phyloP scores from a whole-genome alignment of 1,284 basidiomycete species.

The Cryptococcus hybrid region DNA sequence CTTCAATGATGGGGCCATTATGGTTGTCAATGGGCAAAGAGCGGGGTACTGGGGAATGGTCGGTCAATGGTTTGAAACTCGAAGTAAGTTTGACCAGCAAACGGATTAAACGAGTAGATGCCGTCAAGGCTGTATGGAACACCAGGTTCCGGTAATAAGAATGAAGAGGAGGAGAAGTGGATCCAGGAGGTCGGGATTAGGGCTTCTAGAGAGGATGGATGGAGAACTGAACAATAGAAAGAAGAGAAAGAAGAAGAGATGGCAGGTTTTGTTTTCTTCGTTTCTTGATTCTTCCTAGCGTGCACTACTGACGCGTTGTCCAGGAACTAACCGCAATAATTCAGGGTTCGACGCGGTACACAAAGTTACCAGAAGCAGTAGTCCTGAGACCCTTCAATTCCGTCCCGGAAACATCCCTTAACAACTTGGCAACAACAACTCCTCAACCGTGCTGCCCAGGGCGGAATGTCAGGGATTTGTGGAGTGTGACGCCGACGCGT shows the following conservation, averaged over 20 bases:
- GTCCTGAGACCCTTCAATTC: too few relatives aligned
- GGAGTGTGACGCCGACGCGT: too few relatives aligned
- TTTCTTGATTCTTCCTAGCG: too few relatives aligned
- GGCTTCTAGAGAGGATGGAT: not conserved
- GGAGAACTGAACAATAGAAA: not conserved
- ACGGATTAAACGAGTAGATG: conserved; percentile 17
- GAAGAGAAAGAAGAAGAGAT: conserved; percentile 5
- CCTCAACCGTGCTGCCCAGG: too few relatives aligned
- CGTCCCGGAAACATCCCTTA: too few relatives aligned
- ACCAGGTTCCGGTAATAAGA: conserved; percentile 23
- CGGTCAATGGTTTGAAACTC: not conserved
- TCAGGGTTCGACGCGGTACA: not conserved
- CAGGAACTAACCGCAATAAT: not conserved
- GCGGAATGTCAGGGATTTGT: too few relatives aligned
- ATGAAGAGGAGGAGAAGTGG: conserved; percentile 2
- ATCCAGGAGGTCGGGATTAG: conserved; percentile 3
- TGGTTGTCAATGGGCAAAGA: not conserved
- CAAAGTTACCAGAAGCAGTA: conserved; percentile 8
- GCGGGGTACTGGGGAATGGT: too few relatives aligned
- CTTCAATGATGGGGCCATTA: not conserved
- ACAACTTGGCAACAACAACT: too few relatives aligned
- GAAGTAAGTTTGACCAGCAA: not conserved
- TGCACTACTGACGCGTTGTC: not conserved
- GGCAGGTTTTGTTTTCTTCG: not conserved
- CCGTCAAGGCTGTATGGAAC: conserved; percentile 34